Percentiles rank a stretch among this genome's conserved stretches.
These are phyloP conservation scores for Aspergillus hancockii DNA, from an alignment of 495 filamentous ascomycete genomes.

Conservation along the genomic window DNA sequence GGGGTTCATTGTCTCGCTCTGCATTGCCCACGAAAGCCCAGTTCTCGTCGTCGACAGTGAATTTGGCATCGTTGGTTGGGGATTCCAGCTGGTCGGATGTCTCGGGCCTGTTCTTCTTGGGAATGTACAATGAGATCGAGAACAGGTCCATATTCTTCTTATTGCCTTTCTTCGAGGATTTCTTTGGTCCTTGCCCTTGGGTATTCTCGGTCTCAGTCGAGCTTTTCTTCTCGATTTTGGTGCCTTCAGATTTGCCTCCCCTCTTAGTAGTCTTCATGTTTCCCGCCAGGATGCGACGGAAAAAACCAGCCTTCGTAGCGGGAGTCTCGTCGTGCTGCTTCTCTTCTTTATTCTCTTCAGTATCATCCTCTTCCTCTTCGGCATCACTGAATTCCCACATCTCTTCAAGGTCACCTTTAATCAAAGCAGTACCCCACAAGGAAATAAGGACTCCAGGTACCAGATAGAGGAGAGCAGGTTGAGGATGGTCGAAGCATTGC, in stretches of 20 bases:
- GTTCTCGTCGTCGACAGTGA: conserved; percentile 21
- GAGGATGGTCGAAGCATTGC: conserved; percentile 74
- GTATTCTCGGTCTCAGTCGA: conserved; percentile 15
- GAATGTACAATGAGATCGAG: conserved; percentile 39
- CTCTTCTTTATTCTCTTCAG: conserved; percentile 18
- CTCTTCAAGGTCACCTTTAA: conserved; percentile 64
- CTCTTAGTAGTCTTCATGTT: conserved; percentile 17
- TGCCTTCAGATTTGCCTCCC: conserved; percentile 14
- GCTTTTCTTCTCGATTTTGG: conserved; percentile 1
- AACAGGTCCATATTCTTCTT: conserved; percentile 29
- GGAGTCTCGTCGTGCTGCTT: conserved; percentile 26
- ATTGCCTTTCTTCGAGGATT: conserved; percentile 10
- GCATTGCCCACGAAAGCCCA: conserved; percentile 24
- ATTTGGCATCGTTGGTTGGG: background rate
- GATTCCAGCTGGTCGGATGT: conserved; percentile 3
- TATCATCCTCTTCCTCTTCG: conserved; percentile 36
- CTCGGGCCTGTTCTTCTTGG: conserved; percentile 22
- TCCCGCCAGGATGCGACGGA: conserved; percentile 32
- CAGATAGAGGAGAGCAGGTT: conserved; percentile 90
- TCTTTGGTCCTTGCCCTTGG: background rate
- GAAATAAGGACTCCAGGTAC: conserved; percentile 80
- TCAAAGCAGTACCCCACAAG: conserved; percentile 76
- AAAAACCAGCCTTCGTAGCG: conserved; percentile 23
- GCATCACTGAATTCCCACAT: conserved; percentile 86
- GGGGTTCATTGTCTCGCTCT: conserved; percentile 35